Conservation (phyloP, 495 filamentous ascomycete genomes). For the Daldinia bambusicola region DNA sequence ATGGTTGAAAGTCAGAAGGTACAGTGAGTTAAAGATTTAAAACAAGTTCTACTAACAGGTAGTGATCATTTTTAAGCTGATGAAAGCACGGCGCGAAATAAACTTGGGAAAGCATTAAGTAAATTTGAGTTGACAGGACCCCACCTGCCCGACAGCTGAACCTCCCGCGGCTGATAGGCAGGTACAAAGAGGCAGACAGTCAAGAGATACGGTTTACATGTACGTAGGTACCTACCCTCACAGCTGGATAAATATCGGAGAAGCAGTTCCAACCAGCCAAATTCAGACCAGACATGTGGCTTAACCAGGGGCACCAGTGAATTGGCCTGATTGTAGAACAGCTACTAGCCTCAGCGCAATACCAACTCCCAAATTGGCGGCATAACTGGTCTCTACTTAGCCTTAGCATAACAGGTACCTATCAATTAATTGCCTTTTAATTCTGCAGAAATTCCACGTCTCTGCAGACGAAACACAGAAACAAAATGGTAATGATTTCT, state of each 20-base stretch:
- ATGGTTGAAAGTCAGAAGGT: slow-evolving; percentile 5
- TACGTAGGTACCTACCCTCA: slow-evolving; percentile 4
- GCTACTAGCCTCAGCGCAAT: slow-evolving; percentile 31
- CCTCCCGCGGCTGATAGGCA: neutral
- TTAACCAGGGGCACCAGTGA: slow-evolving; percentile 46
- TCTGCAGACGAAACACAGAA: neutral
- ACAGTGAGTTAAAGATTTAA: slow-evolving; percentile 8
- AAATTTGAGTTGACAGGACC: slow-evolving; percentile 10
- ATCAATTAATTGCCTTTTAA: neutral
- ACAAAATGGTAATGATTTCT: slow-evolving; percentile 45
- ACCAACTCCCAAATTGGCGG: slow-evolving; percentile 17
- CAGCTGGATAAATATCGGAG: slow-evolving; percentile 18
- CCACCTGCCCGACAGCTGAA: slow-evolving; percentile 10
- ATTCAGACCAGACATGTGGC: slow-evolving; percentile 31
- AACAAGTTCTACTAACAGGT: no score
- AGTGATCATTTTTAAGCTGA: neutral
- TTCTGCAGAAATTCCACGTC: neutral
- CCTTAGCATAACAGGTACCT: neutral
- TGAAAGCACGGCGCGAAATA: neutral
- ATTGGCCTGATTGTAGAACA: slow-evolving; percentile 40
- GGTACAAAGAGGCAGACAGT: no score
- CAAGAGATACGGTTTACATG: no score
- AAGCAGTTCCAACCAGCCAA: neutral
- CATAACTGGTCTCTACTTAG: slow-evolving; percentile 3
- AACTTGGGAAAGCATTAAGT: neutral